Evolutionary conservation across 495 filamentous ascomycete genomes (phyloP).

Genomic region (Neurospora sp.): DNA sequence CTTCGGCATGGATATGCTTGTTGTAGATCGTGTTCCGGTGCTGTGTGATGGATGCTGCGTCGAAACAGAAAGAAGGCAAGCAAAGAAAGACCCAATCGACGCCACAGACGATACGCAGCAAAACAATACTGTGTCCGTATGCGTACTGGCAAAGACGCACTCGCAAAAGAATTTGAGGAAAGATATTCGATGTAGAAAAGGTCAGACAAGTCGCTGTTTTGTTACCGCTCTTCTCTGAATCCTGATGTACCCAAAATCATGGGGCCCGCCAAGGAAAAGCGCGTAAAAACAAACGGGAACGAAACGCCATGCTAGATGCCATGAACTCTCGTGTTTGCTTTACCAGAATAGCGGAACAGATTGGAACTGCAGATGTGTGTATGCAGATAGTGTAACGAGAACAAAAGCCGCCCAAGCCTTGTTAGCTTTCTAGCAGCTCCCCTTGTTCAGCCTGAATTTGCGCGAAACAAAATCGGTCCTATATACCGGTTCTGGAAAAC

Average conservation of each 20-base stretch:
- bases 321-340: not conserved
- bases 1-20: not conserved
- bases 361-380: not conserved
- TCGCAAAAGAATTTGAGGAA: not conserved
- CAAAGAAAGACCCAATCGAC: not conserved
- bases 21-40: not conserved
- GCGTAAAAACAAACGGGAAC: not conserved
- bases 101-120: not conserved
- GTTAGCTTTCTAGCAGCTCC: not conserved
- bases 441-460: not conserved
- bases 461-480: not conserved
- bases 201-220: not conserved
- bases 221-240: not conserved
- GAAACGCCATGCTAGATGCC: not conserved
- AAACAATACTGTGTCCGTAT: not conserved
- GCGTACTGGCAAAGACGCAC: not conserved
- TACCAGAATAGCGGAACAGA: not conserved
- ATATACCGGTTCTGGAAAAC: not conserved
- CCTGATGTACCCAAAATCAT: not conserved
- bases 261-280: not conserved
- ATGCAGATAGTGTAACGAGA: not conserved
- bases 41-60: not conserved
- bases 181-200: not conserved
- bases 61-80: not conserved
- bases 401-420: not conserved